Evolutionary conservation across 768 basidiomycete species (phyloP).

Genomic region (Hypholoma sublateritium): DNA sequence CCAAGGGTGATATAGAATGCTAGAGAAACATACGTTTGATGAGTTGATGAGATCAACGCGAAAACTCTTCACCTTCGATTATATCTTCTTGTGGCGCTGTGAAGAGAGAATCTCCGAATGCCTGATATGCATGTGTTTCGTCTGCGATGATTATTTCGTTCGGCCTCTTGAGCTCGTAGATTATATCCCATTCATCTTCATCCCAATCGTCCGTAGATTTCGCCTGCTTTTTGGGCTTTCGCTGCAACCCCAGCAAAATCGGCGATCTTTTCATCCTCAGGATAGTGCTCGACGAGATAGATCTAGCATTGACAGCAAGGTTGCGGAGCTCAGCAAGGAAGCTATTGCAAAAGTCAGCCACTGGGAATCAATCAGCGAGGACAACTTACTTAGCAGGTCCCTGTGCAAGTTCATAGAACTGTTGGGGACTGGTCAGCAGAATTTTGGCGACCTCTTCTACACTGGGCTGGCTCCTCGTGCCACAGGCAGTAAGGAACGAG

Average conservation of each 20-base stretch:
- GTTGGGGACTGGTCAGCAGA: constrained; percentile 63
- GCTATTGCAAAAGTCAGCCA: constrained; percentile 35
- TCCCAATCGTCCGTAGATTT: constrained; percentile 45
- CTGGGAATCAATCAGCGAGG: too few species aligned
- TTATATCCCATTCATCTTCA: constrained; percentile 73
- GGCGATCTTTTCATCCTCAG: constrained; percentile 67
- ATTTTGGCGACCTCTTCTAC: constrained; percentile 78
- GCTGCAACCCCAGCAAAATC: constrained; percentile 74
- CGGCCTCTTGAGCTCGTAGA: constrained; percentile 71
- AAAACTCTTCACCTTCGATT: constrained; percentile 61
- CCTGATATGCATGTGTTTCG: constrained; percentile 76
- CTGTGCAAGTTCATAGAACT: constrained; percentile 71
- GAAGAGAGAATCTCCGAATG: constrained; percentile 76
- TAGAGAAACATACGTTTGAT: constrained; percentile 22
- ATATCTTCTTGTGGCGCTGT: constrained; percentile 88
- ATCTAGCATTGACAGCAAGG: constrained; percentile 74
- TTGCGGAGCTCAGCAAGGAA: constrained; percentile 83
- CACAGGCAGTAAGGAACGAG: constrained; percentile 81
- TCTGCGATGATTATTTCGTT: constrained; percentile 81
- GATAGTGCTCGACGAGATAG: constrained; percentile 51
- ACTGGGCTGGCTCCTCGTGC: constrained; percentile 85
- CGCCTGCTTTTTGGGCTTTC: constrained; percentile 41
- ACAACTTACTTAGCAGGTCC: constrained; percentile 62
- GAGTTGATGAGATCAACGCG: background rate
- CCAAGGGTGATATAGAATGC: constrained; percentile 81